These are phyloP conservation scores for Gastrolobium bilobum DNA, from an alignment of 306 rosid genomes.

Conservation along the genomic window DNA sequence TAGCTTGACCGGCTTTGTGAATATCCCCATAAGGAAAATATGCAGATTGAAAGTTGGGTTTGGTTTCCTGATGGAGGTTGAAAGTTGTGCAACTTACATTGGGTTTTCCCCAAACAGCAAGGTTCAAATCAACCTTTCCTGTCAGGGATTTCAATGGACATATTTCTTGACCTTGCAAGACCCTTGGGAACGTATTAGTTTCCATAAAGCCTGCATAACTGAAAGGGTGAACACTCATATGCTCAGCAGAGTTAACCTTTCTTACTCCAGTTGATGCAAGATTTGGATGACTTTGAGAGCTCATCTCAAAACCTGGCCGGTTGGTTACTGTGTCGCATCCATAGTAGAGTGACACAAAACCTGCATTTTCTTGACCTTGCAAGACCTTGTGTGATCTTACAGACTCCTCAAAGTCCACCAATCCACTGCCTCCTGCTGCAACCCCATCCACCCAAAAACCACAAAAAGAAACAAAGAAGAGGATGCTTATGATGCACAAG, in stretches of 20 bases:
- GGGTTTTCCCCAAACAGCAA: conserved; percentile 80
- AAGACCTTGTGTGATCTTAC: conserved; percentile 98
- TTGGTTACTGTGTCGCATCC: conserved; percentile 77
- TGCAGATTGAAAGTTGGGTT: conserved; percentile 62
- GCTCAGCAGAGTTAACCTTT: conserved; percentile 66
- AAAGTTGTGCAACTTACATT: conserved; percentile 61
- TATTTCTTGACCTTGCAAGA: conserved; percentile 99
- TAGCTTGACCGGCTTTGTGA: conserved; percentile 62
- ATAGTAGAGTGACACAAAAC: conserved; percentile 80
- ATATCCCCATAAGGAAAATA: conserved; percentile 73
- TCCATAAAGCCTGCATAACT: conserved; percentile 86
- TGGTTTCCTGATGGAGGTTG: conserved; percentile 69
- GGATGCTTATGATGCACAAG: conserved; percentile 20
- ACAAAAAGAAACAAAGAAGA: conserved; percentile 21
- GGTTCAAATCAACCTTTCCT: conserved; percentile 69
- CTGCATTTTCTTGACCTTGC: conserved; percentile 99
- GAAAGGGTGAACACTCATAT: conserved; percentile 68
- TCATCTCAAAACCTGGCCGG: conserved; percentile 78
- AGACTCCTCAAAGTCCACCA: conserved; percentile 92
- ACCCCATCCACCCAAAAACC: conserved; percentile 11
- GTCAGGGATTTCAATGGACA: conserved; percentile 78
- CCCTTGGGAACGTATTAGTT: conserved; percentile 81
- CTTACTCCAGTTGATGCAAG: conserved; percentile 61
- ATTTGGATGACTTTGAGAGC: conserved; percentile 68
- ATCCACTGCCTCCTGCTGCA: conserved; percentile 74